Evolutionary conservation across 352 stramenopile species (phyloP).

Genomic region (Elongisporangium senticosum): DNA sequence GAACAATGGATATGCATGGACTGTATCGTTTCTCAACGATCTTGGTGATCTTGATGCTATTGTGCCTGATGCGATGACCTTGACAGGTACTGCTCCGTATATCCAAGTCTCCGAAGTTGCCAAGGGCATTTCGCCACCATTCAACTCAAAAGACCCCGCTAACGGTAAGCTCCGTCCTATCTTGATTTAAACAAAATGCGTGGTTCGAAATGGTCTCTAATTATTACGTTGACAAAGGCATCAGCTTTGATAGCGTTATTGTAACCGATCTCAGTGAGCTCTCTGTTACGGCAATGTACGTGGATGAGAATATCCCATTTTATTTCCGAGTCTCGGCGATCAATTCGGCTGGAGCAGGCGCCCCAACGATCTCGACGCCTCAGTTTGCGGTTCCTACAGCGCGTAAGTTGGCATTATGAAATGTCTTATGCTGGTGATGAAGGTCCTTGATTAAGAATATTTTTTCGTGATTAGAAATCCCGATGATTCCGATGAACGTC

Average conservation of each 20-base stretch:
- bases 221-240: conserved; percentile 15
- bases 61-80: conserved; percentile 64
- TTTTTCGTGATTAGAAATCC: conserved; percentile 36
- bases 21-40: conserved; percentile 90
- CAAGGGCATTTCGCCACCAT: conserved; percentile 83
- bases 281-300: conserved; percentile 64
- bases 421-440: neutral
- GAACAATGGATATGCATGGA: conserved; percentile 92
- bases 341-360: conserved; percentile 82
- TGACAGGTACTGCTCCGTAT: conserved; percentile 87
- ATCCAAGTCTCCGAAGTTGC: conserved; percentile 70
- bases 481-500: conserved; percentile 58
- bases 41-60: conserved; percentile 83
- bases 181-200: neutral
- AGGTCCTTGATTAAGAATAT: conserved; percentile 1
- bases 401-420: conserved; percentile 23
- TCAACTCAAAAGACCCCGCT: conserved; percentile 83
- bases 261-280: conserved; percentile 87
- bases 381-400: conserved; percentile 84
- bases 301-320: conserved; percentile 94
- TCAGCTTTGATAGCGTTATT: conserved; percentile 84
- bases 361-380: conserved; percentile 60
- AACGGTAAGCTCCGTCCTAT: conserved; percentile 37
- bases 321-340: conserved; percentile 92
- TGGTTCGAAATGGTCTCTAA: neutral